Conservation (phyloP, 179 eudicot species). For the Monotropa hypopitys region DNA sequence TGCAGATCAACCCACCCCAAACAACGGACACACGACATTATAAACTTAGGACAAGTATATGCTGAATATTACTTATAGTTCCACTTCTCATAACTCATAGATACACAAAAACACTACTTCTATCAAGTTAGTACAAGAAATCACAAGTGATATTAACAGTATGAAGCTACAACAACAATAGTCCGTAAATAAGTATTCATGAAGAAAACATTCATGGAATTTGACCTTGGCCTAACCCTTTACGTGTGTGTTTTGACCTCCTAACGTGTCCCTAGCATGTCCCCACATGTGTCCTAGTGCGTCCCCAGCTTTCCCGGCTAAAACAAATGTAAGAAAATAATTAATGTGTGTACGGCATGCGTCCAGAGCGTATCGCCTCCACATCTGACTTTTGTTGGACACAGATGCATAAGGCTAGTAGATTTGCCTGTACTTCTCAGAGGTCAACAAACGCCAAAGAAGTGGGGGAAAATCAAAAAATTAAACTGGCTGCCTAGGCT, state of each 20-base stretch:
- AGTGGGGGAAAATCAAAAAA: no score
- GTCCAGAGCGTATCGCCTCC: not conserved
- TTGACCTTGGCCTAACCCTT: not conserved
- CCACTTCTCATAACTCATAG: not conserved
- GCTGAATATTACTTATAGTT: not conserved
- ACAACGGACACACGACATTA: not conserved
- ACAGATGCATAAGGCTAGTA: no score
- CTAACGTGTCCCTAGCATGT: not conserved
- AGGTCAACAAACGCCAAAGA: not conserved
- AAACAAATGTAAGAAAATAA: not conserved
- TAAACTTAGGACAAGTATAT: not conserved
- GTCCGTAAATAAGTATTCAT: not conserved
- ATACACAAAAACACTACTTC: not conserved
- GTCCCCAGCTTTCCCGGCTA: not conserved
- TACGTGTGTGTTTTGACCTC: not conserved
- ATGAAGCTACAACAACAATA: not conserved
- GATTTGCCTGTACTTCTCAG: not conserved
- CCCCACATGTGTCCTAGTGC: not conserved
- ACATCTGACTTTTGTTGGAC: not conserved
- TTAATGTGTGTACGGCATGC: not conserved
- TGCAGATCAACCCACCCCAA: not conserved
- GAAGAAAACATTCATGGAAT: not conserved
- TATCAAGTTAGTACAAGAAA: not conserved
- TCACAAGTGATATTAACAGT: no score
- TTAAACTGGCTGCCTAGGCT: not conserved